Percentiles rank a stretch among this genome's conserved stretches.
phyloP scores from a whole-genome alignment of 2,329 filamentous ascomycete genomes.

The Alternaria solani region DNA sequence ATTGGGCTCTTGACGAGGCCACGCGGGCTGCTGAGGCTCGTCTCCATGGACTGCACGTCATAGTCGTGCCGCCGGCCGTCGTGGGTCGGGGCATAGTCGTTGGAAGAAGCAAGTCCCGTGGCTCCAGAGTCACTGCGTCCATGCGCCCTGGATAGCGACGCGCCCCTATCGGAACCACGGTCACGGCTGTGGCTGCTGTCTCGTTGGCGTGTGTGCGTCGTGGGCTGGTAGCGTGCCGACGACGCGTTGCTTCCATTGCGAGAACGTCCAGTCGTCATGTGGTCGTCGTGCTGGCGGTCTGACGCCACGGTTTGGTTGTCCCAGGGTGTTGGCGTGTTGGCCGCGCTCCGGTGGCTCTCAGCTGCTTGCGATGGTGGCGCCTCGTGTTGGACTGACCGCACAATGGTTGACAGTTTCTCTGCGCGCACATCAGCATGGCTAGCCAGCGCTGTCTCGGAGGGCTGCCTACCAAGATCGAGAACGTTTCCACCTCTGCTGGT shows the following conservation, averaged over 20 bases:
- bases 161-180: slow-evolving; percentile 51
- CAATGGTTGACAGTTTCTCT: slow-evolving; percentile 96
- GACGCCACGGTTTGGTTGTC: slow-evolving; percentile 59
- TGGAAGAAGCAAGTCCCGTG: slow-evolving; percentile 75
- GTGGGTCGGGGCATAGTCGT: slow-evolving; percentile 79
- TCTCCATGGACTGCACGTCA: slow-evolving; percentile 95
- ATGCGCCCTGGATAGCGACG: slow-evolving; percentile 60
- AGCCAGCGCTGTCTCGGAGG: slow-evolving; percentile 10
- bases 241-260: slow-evolving; percentile 47
- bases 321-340: slow-evolving; percentile 73
- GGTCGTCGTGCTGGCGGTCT: slow-evolving; percentile 55
- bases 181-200: slow-evolving; percentile 52
- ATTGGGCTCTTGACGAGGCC: slow-evolving; percentile 81
- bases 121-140: slow-evolving; percentile 80
- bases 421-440: slow-evolving; percentile 30
- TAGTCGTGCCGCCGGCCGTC: slow-evolving; percentile 87
- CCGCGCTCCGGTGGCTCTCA: slow-evolving; percentile 52
- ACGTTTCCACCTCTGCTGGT: slow-evolving; percentile 92
- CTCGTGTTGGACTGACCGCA: slow-evolving; percentile 81
- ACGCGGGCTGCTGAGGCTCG: slow-evolving; percentile 77
- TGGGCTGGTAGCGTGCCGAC: slow-evolving; percentile 40
- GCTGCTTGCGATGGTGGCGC: slow-evolving; percentile 38
- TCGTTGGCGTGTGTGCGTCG: slow-evolving; percentile 40
- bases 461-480: slow-evolving; percentile 75
- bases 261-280: slow-evolving; percentile 51